Conservation (phyloP, 768 basidiomycete genomes). For the Leucocoprinus leucothites region DNA sequence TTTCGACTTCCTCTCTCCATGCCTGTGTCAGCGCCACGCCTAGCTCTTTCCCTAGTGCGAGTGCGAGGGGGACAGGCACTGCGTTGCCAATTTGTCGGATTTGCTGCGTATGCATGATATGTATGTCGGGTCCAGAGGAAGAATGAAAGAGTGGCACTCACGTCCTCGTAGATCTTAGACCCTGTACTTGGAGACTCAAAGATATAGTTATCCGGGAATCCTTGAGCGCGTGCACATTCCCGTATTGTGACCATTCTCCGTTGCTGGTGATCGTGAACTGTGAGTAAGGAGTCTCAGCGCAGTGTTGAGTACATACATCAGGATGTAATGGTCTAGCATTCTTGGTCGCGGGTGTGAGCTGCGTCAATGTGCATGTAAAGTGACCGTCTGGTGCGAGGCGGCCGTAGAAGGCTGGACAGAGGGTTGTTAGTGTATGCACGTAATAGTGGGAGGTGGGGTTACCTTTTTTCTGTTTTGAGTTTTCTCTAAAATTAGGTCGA, state of each 20-base stretch:
- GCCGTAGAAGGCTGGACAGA: conserved; percentile 45
- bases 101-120: conserved; percentile 44
- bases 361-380: conserved; percentile 68
- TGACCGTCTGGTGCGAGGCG: conserved; percentile 48
- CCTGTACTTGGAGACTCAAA: conserved; percentile 47
- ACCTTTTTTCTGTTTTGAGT: neutral
- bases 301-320: conserved; percentile 21
- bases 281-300: neutral
- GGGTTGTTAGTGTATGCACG: neutral
- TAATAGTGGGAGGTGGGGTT: neutral
- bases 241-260: conserved; percentile 63
- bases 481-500: conserved; percentile 25
- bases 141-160: conserved; percentile 40
- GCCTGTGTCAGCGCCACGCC: conserved; percentile 41
- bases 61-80: conserved; percentile 67
- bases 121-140: neutral
- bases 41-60: conserved; percentile 53
- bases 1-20: conserved; percentile 35
- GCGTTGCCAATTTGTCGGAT: conserved; percentile 79
- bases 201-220: conserved; percentile 70
- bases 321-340: conserved; percentile 43
- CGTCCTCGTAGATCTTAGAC: conserved; percentile 44
- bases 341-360: conserved; percentile 48
- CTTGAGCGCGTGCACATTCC: conserved; percentile 73
- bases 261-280: conserved; percentile 44